Base-by-base conservation (phyloP, 1,284 basidiomycete species). In the Malassezia yamatoensis region DNA sequence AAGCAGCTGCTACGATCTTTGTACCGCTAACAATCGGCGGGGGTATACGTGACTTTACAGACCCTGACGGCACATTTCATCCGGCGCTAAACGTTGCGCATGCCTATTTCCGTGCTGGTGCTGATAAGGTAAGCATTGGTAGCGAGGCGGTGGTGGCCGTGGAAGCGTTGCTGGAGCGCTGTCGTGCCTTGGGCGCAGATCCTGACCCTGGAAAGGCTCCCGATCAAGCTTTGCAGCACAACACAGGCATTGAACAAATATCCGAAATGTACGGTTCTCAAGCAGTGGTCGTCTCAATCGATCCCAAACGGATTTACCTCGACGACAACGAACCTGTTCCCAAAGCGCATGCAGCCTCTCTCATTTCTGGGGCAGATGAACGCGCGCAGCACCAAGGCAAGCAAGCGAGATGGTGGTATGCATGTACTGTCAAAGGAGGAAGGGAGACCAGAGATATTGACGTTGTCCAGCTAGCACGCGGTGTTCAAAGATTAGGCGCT, bases 21-120 rank as follows among this genome's bases (percentile, higher is more conserved):
- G 90, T 99, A 2, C 94, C 94, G n/a, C 82, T 99, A 49, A 98
- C 94, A 16, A 93, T 99, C 64, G 94, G 94, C 34, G 94, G 94
- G 35, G 94, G 94, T 0, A 98, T 99, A 80, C 93, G 90, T 77
- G 91, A 96, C 77, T 86, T 85, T 10, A 80, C 88, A 64, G 94
- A 99, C 72, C 94, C 94, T 0, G 93, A 98, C 75, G 93, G 93
- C 35, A 94, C 90, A 5, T 78, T 78, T 47, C 85, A 83, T 58
- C 81, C 83, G 16, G 94, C 94, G 21, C 81, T 94, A 53, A 90
- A 98, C 76, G 93, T 98, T 41, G 94, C 94, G 1, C 87, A 88
- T 8, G 83, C 85, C 12, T 98, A 99, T 78, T 99, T 99, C 79
- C 84, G 94, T 42, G 89, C 88, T 1, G 94, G 94, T 1, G 94